phyloP scores from a whole-genome alignment of 1,284 basidiomycete species.

The Puccinia coronata region DNA sequence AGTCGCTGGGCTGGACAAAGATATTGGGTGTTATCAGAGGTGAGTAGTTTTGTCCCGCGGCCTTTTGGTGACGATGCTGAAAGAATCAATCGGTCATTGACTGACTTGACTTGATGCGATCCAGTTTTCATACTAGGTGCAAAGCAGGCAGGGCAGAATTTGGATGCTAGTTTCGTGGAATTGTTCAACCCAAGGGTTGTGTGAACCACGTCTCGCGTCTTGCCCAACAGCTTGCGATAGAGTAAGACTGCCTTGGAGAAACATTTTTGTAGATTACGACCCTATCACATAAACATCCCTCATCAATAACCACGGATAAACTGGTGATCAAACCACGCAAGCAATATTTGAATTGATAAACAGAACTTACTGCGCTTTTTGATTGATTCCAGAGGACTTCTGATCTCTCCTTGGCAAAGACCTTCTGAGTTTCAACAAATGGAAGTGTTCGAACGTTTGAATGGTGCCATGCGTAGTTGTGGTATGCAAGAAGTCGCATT shows the following conservation, averaged over 20 bases:
- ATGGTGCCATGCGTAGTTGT: neutral
- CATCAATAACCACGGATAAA: too few species aligned
- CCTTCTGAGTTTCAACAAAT: neutral
- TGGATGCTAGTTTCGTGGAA: neutral
- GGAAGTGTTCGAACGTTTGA: neutral
- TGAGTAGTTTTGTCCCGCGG: neutral
- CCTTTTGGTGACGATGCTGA: conserved; percentile 10
- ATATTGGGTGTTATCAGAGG: neutral
- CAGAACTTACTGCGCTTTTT: neutral
- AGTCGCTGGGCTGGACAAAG: neutral
- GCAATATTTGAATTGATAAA: too few species aligned
- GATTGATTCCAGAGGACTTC: neutral
- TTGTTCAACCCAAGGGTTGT: neutral
- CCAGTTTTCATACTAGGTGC: neutral
- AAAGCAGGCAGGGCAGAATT: conserved; percentile 16
- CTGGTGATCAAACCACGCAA: neutral
- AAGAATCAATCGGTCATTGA: neutral
- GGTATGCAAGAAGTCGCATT: neutral
- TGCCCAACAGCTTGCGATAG: neutral
- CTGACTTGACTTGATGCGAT: too few species aligned
- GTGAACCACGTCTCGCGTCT: neutral
- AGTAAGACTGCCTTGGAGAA: neutral
- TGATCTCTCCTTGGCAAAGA: neutral
- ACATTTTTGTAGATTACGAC: neutral
- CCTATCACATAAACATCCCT: neutral